phyloP scores from a whole-genome alignment of 1,139 yeast species.

The Yamadazyma dendronema region DNA sequence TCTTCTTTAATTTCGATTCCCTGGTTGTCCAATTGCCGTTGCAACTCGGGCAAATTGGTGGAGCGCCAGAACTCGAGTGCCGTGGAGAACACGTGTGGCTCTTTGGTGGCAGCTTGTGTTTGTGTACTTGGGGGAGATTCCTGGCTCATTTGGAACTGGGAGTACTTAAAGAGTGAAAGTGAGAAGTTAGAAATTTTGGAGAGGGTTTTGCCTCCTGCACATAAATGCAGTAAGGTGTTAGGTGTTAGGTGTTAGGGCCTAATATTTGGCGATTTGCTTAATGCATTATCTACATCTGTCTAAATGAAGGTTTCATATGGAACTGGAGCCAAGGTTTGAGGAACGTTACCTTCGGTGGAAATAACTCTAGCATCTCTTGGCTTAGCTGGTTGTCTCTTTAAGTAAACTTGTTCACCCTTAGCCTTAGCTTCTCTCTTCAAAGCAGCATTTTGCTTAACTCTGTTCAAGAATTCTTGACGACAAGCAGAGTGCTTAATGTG shows the following conservation, averaged over 20 bases:
- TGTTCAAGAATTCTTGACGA: slow-evolving; percentile 97
- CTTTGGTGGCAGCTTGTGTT: too few species aligned
- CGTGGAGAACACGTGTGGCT: slow-evolving; percentile 25
- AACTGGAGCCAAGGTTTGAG: slow-evolving; percentile 98
- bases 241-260: too few species aligned
- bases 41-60: slow-evolving; percentile 66
- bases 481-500: slow-evolving; percentile 99
- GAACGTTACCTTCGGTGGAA: slow-evolving; percentile 73
- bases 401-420: slow-evolving; percentile 84
- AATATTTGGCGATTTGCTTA: too few species aligned
- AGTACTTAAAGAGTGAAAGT: slow-evolving; percentile 40
- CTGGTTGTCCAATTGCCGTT: slow-evolving; percentile 68
- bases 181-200: slow-evolving; percentile 19
- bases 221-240: too few species aligned
- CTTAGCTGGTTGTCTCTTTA: slow-evolving; percentile 97
- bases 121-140: slow-evolving; percentile 3
- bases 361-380: slow-evolving; percentile 93
- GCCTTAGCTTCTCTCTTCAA: slow-evolving; percentile 93
- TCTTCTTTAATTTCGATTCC: slow-evolving; percentile 71
- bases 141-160: slow-evolving; percentile 12
- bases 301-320: slow-evolving; percentile 99
- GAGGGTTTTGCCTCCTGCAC: too few species aligned
- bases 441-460: slow-evolving; percentile 96
- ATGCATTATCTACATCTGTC: slow-evolving; percentile 16
- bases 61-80: slow-evolving; percentile 80